Base-by-base conservation (phyloP, 306 rosid genomes). In the Purshia tridentata region DNA sequence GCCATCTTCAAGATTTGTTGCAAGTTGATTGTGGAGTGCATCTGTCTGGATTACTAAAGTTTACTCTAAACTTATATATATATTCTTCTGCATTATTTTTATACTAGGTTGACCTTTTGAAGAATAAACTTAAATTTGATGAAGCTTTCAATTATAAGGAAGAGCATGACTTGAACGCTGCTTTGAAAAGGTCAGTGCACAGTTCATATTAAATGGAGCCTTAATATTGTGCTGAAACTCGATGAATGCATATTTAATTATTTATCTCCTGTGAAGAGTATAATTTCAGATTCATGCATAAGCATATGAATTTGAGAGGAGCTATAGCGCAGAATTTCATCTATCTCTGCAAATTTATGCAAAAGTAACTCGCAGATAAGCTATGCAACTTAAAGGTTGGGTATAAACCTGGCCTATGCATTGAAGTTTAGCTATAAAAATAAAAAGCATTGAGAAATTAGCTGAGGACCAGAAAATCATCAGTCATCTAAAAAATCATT, bases 101-200 rank as follows among this genome's bases (percentile, higher is more conserved):
- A 9, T 47, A 18, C 22, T 63, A 84, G 88, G 81, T 84, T 76
- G n/a, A n/a, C n/a, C n/a, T n/a, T n/a, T n/a, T n/a, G n/a, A n/a
- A n/a, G n/a, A n/a, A n/a, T n/a, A n/a, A 85, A 69, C 80, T 85
- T 47, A 81, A 81, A 14, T 56, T 56, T 20, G 62, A 56, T 5
- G 62, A 56, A 3, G 62, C 62, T 56, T 56, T 56, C 20, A 56
- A n/a, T n/a, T n/a, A n/a, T n/a, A n/a, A n/a, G n/a, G n/a, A n/a
- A n/a, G n/a, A n/a, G n/a, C n/a, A n/a, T n/a, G n/a, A n/a, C n/a
- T n/a, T n/a, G n/a, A n/a, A n/a, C n/a, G n/a, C n/a, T n/a, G n/a
- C n/a, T n/a, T n/a, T n/a, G n/a, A n/a, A n/a, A n/a, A 73, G 77
- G 51, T 63, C 29, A 62, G 68, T 55, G 44, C 45, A 67, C 8